Conservation (phyloP, 2,329 filamentous ascomycete species). For the Monilinia polystroma region DNA sequence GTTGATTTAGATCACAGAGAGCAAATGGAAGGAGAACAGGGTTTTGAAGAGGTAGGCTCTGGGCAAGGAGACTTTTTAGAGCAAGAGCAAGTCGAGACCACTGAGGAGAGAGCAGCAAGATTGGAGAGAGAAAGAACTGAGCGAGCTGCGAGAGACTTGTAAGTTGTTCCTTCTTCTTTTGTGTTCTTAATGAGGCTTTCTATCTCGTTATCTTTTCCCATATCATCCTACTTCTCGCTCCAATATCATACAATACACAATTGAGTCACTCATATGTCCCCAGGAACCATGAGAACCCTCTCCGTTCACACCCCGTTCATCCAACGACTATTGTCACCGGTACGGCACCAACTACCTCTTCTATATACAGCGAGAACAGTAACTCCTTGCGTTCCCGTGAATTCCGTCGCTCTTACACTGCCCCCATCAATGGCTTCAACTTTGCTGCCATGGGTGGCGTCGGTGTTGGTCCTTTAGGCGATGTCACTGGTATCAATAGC, state of each 20-base stretch:
- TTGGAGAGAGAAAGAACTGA: conserved; percentile 3
- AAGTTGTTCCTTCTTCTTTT: neutral
- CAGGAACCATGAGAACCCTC: conserved; percentile 6
- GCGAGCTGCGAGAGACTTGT: neutral
- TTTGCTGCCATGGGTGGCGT: neutral
- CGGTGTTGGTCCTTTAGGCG: neutral
- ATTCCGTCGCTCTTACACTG: neutral
- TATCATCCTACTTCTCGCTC: neutral
- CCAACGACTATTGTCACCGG: neutral
- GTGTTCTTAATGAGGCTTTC: neutral
- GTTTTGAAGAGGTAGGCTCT: neutral
- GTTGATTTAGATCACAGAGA: neutral
- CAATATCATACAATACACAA: neutral
- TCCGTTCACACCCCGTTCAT: neutral
- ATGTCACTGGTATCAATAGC: neutral
- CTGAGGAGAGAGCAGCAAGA: neutral
- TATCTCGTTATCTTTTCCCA: neutral
- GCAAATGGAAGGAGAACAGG: neutral
- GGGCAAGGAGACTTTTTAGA: neutral
- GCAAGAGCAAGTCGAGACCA: neutral
- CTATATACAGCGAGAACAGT: neutral
- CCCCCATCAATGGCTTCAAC: neutral
- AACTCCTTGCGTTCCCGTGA: neutral
- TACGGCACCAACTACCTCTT: neutral
- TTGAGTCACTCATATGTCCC: too few relatives aligned